phyloP scores from a whole-genome alignment of 495 filamentous ascomycete genomes.

The Penicillium ochrochloron region DNA sequence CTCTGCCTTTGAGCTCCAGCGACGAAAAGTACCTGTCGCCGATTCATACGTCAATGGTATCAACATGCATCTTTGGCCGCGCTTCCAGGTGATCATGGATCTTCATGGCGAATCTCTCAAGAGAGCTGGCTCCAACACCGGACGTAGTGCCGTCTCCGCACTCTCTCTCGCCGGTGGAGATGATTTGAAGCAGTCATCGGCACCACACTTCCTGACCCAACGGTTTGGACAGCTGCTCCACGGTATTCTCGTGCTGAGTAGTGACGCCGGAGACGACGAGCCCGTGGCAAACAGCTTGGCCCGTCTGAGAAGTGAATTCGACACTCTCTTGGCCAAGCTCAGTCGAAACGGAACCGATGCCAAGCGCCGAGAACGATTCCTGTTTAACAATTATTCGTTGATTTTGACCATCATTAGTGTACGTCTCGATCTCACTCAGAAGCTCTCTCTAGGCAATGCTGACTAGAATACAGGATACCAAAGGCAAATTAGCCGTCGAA shows the following conservation, averaged over 20 bases:
- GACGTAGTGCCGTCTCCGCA: constrained; percentile 55
- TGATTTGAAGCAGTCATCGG: constrained; percentile 71
- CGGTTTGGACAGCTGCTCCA: constrained; percentile 89
- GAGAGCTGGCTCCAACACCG: constrained; percentile 56
- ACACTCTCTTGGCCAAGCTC: constrained; percentile 72
- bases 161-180: constrained; percentile 62
- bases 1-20: constrained; percentile 88
- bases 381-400: constrained; percentile 93
- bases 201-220: constrained; percentile 90
- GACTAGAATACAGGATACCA: constrained; percentile 59
- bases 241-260: constrained; percentile 78
- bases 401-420: constrained; percentile 86
- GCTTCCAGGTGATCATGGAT: constrained; percentile 92
- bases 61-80: constrained; percentile 94
- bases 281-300: constrained; percentile 80
- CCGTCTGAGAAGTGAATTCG: constrained; percentile 76
- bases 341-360: constrained; percentile 71
- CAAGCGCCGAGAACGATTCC: constrained; percentile 81
- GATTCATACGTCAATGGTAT: constrained; percentile 94
- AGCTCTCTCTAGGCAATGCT: constrained; percentile 19
- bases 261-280: constrained; percentile 90
- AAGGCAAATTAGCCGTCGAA: constrained; percentile 78
- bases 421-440: constrained; percentile 23
- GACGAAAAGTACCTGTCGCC: constrained; percentile 83
- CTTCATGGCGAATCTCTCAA: constrained; percentile 86